phyloP scores from a whole-genome alignment of 1,139 yeast species.

The Kazachstania sp. region DNA sequence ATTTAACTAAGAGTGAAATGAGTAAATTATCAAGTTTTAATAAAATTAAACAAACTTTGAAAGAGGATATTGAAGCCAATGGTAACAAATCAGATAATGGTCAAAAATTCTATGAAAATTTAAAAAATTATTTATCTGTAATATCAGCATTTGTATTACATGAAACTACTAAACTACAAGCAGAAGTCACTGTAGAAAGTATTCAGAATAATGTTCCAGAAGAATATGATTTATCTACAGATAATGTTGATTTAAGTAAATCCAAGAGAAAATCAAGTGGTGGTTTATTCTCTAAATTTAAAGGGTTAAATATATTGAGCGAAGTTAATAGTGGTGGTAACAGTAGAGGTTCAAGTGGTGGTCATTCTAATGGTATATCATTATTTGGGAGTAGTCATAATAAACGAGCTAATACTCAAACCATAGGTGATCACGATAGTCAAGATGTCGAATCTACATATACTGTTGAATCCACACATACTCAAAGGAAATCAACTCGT shows the following conservation, averaged over 20 bases:
- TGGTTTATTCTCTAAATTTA: slow-evolving; percentile 34
- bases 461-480: slow-evolving; percentile 3
- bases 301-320: slow-evolving; percentile 15
- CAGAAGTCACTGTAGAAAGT: slow-evolving; percentile 84
- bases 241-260: slow-evolving; percentile 57
- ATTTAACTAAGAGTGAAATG: slow-evolving; percentile 31
- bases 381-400: slow-evolving; percentile 3
- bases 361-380: slow-evolving; percentile 1
- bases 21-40: slow-evolving; percentile 31
- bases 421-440: slow-evolving; percentile 4
- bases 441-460: slow-evolving; percentile 4
- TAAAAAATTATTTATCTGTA: slow-evolving; percentile 47
- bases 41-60: slow-evolving; percentile 34
- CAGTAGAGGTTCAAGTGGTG: neutral
- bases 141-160: slow-evolving; percentile 60
- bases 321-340: neutral
- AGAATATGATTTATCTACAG: slow-evolving; percentile 36
- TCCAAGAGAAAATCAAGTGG: slow-evolving; percentile 48
- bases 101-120: slow-evolving; percentile 44
- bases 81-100: slow-evolving; percentile 28
- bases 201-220: slow-evolving; percentile 61
- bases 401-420: slow-evolving; percentile 3
- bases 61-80: slow-evolving; percentile 23
- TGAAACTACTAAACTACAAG: slow-evolving; percentile 63
- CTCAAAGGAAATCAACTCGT: slow-evolving; percentile 1